Evolutionary conservation across 257 asterid species (phyloP).

Genomic region (Avicennia marina): DNA sequence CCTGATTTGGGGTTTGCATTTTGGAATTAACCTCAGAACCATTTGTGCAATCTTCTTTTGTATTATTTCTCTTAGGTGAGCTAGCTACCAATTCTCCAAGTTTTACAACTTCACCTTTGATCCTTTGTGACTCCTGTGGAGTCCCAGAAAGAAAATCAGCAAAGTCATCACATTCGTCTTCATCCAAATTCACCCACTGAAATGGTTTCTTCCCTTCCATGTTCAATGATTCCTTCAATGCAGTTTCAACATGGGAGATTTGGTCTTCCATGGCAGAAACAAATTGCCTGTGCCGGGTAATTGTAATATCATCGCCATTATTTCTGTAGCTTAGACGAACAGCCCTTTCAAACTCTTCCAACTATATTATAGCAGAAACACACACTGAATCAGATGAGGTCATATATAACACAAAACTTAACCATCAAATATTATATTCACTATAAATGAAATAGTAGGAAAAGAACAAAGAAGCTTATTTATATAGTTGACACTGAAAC

Average conservation of each 20-base stretch:
- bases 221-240: slow-evolving; percentile 48
- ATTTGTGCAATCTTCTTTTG: slow-evolving; percentile 18
- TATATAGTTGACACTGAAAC: not conserved
- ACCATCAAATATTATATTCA: not conserved
- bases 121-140: slow-evolving; percentile 25
- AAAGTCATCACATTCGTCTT: slow-evolving; percentile 68
- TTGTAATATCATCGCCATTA: slow-evolving; percentile 53
- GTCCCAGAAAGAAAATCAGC: slow-evolving; percentile 76
- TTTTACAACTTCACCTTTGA: slow-evolving; percentile 27
- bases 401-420: not conserved
- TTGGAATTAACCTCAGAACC: slow-evolving; percentile 18
- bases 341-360: slow-evolving; percentile 90
- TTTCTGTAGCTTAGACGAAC: slow-evolving; percentile 72
- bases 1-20: slow-evolving; percentile 19
- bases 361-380: slow-evolving; percentile 25
- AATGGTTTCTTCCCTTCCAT: slow-evolving; percentile 55
- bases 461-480: not conserved
- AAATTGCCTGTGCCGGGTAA: slow-evolving; percentile 66
- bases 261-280: slow-evolving; percentile 65
- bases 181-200: slow-evolving; percentile 71
- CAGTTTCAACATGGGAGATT: slow-evolving; percentile 55
- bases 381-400: too few relatives aligned
- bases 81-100: slow-evolving; percentile 18
- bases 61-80: slow-evolving; percentile 19
- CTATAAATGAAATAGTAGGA: slow-evolving; percentile 7